These are phyloP conservation scores for Ascochyta viciae-villosae DNA, from an alignment of 2,329 filamentous ascomycete genomes.

Conservation along the genomic window DNA sequence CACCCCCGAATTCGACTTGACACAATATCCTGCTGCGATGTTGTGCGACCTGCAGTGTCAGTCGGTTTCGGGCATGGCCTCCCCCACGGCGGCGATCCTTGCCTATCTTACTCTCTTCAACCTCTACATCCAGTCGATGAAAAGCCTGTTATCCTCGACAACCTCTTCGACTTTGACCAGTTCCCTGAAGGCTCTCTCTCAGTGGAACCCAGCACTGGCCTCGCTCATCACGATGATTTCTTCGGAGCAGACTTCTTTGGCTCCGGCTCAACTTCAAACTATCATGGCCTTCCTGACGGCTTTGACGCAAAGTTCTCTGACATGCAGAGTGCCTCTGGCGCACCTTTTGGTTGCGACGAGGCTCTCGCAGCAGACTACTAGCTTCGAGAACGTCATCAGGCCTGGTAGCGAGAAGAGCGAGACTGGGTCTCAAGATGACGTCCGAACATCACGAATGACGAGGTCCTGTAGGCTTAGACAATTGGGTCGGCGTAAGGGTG, in stretches of 20 bases:
- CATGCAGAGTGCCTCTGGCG: constrained; percentile 57
- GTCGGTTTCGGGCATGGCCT: constrained; percentile 64
- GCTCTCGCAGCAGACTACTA: constrained; percentile 53
- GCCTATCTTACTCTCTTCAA: constrained; percentile 48
- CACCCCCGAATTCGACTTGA: constrained; percentile 77
- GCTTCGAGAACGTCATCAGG: constrained; percentile 35
- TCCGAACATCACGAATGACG: constrained; percentile 36
- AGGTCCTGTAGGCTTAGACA: constrained; percentile 39
- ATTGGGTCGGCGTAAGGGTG: constrained; percentile 36
- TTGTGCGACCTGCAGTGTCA: constrained; percentile 99
- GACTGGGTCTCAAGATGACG: constrained; percentile 32
- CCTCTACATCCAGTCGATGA: constrained; percentile 48
- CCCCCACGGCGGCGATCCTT: constrained; percentile 40
- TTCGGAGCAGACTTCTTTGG: constrained; percentile 45
- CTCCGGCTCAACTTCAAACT: constrained; percentile 35
- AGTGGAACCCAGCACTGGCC: constrained; percentile 37
- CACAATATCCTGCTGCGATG: constrained; percentile 99
- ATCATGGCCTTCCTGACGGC: constrained; percentile 47
- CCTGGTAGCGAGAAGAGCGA: constrained; percentile 29
- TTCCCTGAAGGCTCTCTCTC: constrained; percentile 43
- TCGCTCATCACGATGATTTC: constrained; percentile 45
- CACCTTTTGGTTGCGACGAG: constrained; percentile 57
- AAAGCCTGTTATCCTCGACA: constrained; percentile 46
- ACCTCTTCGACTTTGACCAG: constrained; percentile 51
- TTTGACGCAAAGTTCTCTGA: constrained; percentile 52